Evolutionary conservation across 305 asterid genomes (phyloP).

Genomic region (Solanum hybrid): DNA sequence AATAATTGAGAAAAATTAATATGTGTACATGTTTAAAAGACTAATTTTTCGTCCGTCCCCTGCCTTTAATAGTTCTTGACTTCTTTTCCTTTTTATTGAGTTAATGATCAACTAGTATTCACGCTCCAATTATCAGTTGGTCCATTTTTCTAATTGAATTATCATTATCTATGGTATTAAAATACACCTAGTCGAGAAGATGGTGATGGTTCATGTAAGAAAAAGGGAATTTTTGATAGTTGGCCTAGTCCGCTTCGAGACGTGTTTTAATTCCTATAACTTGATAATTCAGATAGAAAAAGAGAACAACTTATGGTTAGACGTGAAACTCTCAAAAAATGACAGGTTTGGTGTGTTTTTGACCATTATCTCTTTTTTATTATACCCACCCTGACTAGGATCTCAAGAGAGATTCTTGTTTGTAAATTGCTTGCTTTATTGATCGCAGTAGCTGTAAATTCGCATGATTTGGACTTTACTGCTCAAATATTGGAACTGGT

Average conservation of each 20-base stretch:
- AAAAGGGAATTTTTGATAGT: not conserved
- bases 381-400: not conserved
- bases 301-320: not conserved
- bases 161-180: not conserved
- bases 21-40: not conserved
- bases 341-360: not conserved
- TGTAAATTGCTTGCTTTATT: not conserved
- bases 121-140: not conserved
- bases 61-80: not conserved
- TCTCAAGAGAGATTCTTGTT: not conserved
- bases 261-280: not conserved
- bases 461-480: not conserved
- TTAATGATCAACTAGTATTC: not conserved
- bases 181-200: not conserved
- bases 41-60: not conserved
- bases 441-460: not conserved
- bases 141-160: not conserved
- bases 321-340: not conserved
- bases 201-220: not conserved
- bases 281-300: not conserved
- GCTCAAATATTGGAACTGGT: not conserved
- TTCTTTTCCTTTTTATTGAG: not conserved
- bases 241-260: not conserved
- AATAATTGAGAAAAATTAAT: not conserved
- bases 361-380: not conserved